A percentile compares a stretch with the other conserved stretches of the same genome.
Evolutionary conservation across 305 asterid species (phyloP).

Genomic region (Fraxinus sp.): DNA sequence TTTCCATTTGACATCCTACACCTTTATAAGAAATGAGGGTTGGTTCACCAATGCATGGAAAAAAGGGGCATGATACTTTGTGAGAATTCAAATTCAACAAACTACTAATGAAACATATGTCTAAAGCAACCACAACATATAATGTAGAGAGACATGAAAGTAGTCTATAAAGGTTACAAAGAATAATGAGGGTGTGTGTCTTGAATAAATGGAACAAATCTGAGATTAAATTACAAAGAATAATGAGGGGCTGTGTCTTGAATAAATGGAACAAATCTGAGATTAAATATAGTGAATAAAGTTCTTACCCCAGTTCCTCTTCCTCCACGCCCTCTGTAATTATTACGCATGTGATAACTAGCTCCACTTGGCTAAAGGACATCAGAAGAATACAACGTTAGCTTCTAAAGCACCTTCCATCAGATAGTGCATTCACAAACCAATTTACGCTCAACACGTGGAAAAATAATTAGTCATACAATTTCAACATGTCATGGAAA

Average conservation of each 20-base stretch:
- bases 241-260: neutral
- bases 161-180: neutral
- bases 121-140: neutral
- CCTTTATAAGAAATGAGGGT: neutral
- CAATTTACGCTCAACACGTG: neutral
- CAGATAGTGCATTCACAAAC: neutral
- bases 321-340: slow-evolving; percentile 92
- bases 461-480: neutral
- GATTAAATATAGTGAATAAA: neutral
- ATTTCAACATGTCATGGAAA: neutral
- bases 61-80: neutral
- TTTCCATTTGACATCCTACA: neutral
- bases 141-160: neutral
- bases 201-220: neutral
- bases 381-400: slow-evolving; percentile 13
- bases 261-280: neutral
- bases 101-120: neutral
- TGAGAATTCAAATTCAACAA: neutral
- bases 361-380: slow-evolving; percentile 69
- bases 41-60: neutral
- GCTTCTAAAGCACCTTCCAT: slow-evolving; percentile 13
- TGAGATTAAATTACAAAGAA: neutral
- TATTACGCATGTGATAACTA: slow-evolving; percentile 51
- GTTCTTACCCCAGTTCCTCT: slow-evolving; percentile 75
- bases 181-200: neutral